phyloP scores from a whole-genome alignment of 2,329 filamentous ascomycete species.

The Fusarium annulatum region DNA sequence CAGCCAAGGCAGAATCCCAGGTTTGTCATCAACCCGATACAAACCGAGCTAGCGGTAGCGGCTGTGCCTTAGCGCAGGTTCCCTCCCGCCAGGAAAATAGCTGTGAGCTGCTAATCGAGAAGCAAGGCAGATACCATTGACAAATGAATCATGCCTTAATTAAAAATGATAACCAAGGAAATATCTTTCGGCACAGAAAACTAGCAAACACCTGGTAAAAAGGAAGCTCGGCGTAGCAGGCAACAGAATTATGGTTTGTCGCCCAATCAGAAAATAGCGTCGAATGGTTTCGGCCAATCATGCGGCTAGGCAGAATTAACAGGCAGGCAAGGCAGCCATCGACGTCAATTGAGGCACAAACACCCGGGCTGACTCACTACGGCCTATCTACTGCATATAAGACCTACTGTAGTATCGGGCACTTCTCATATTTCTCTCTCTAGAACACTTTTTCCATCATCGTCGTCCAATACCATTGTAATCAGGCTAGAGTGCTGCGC shows the following conservation, averaged over 20 bases:
- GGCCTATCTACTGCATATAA: neutral
- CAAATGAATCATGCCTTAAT: neutral
- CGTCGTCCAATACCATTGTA: neutral
- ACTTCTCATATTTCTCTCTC: neutral
- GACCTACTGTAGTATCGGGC: neutral
- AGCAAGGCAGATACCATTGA: neutral
- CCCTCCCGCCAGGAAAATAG: neutral
- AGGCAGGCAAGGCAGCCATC: conserved; percentile 21
- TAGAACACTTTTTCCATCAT: neutral
- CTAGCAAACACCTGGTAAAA: accelerated
- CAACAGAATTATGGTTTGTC: conserved; percentile 1
- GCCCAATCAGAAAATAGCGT: conserved; percentile 1
- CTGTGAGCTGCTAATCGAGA: neutral
- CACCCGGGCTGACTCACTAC: conserved; percentile 1
- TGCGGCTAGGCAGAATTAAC: neutral
- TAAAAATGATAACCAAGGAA: too few relatives aligned
- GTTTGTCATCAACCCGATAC: too few relatives aligned
- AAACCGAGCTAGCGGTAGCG: neutral
- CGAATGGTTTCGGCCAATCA: neutral
- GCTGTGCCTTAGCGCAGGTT: neutral
- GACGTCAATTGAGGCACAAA: neutral
- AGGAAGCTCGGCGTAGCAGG: conserved; percentile 6
- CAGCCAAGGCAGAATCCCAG: neutral
- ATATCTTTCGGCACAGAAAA: accelerated
- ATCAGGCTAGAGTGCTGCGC: neutral